Conservation (phyloP, 1,284 basidiomycete genomes). For the Trichosporon sp. region DNA sequence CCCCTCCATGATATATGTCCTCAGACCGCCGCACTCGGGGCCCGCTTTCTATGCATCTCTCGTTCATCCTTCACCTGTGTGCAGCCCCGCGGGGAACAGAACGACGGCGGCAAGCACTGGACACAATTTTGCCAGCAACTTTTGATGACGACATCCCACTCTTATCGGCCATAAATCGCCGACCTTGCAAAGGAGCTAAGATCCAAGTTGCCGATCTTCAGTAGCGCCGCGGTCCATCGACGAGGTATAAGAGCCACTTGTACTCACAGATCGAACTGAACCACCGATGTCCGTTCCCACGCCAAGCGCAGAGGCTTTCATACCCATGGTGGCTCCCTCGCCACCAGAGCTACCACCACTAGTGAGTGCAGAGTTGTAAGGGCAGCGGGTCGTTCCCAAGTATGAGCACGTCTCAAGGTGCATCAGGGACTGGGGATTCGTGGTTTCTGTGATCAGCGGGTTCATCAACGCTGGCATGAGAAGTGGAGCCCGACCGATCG, state of each 20-base stretch:
- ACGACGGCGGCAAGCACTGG: neutral
- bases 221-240: too few relatives aligned
- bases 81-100: neutral
- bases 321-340: conserved; percentile 47
- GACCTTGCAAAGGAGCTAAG: neutral
- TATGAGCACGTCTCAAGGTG: conserved; percentile 26
- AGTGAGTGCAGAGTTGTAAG: conserved; percentile 43
- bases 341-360: conserved; percentile 48
- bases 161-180: neutral
- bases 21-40: neutral
- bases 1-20: too few relatives aligned
- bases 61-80: neutral
- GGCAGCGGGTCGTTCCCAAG: conserved; percentile 45
- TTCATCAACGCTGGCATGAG: too few relatives aligned
- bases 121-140: neutral
- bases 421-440: conserved; percentile 30
- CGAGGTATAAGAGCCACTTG: neutral
- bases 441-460: conserved; percentile 10
- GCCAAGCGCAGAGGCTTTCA: conserved; percentile 27
- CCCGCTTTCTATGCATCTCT: neutral
- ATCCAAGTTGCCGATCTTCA: neutral
- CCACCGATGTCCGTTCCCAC: conserved; percentile 50
- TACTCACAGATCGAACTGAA: conserved; percentile 26
- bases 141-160: neutral
- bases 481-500: too few relatives aligned